phyloP scores from a whole-genome alignment of 805 yeast species.

The Cyberlindnera samutprakarnensis region DNA sequence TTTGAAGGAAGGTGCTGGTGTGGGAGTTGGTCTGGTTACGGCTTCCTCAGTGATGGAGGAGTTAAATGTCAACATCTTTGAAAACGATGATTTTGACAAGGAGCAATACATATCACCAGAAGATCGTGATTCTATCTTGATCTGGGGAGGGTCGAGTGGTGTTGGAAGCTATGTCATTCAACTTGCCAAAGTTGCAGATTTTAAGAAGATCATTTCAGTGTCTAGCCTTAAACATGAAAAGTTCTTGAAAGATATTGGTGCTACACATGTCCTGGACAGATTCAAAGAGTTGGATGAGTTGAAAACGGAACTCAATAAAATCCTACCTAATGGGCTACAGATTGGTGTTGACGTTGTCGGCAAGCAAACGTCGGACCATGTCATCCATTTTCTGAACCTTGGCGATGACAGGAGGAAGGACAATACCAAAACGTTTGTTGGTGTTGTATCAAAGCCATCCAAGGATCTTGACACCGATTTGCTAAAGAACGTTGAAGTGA shows the following conservation, averaged over 20 bases:
- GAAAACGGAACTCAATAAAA: conserved; percentile 12
- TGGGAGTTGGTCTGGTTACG: conserved; percentile 42
- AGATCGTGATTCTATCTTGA: conserved; percentile 21
- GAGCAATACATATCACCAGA: conserved; percentile 3
- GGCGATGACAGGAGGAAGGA: conserved; percentile 10
- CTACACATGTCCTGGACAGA: conserved; percentile 33
- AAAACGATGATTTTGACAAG: conserved; percentile 7
- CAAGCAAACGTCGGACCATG: conserved; percentile 28
- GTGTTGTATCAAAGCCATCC: conserved; percentile 32
- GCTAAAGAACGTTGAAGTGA: conserved; percentile 21
- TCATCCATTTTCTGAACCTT: conserved; percentile 24
- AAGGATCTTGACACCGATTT: conserved; percentile 15
- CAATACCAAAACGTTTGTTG: conserved; percentile 25
- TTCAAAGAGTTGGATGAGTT: conserved; percentile 21
- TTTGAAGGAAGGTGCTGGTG: conserved; percentile 34
- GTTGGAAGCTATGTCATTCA: conserved; percentile 38
- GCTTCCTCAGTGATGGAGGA: conserved; percentile 30
- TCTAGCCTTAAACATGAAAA: conserved; percentile 34
- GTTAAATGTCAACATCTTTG: conserved; percentile 14
- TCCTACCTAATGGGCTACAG: conserved; percentile 23
- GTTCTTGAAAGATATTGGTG: conserved; percentile 33
- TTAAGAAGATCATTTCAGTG: conserved; percentile 33
- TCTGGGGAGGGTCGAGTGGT: conserved; percentile 45
- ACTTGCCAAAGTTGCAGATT: conserved; percentile 32
- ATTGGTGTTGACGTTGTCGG: conserved; percentile 40